phyloP scores from a whole-genome alignment of 805 yeast genomes.

The Kodamaea jinghongensis region DNA sequence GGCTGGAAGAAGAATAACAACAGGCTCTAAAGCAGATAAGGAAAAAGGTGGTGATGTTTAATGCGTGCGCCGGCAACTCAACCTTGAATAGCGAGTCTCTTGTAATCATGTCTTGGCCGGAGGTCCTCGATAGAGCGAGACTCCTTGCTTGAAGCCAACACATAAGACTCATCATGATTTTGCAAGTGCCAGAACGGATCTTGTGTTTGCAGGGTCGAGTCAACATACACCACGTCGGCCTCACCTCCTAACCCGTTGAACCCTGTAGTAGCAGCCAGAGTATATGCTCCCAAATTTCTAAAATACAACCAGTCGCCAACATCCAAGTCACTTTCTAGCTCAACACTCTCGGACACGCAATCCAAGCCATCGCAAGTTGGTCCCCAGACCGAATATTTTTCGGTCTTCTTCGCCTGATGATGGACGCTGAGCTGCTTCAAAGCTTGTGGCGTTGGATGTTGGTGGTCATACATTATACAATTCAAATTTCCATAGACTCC shows the following conservation, averaged over 20 bases:
- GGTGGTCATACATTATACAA: constrained; percentile 92
- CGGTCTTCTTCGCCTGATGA: constrained; percentile 17
- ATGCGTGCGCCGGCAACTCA: no score
- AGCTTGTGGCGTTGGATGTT: constrained; percentile 67
- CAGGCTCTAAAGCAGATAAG: no score
- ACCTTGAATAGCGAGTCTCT: no score
- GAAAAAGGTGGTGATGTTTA: no score
- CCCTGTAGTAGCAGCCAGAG: constrained; percentile 85
- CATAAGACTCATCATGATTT: no score
- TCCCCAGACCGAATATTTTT: constrained; percentile 83
- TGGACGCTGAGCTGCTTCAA: constrained; percentile 53
- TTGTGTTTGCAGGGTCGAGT: constrained; percentile 3
- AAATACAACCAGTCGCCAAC: constrained; percentile 95
- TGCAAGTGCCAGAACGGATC: no score
- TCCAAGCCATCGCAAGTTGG: constrained; percentile 98
- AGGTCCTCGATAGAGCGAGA: no score
- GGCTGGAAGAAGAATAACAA: no score
- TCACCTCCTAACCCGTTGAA: constrained; percentile 82
- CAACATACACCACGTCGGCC: constrained; percentile 61
- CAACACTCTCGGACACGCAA: constrained; percentile 57
- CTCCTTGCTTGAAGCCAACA: no score
- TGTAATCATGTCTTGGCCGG: no score
- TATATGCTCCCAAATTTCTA: constrained; percentile 84
- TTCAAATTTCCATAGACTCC: constrained; percentile 96
- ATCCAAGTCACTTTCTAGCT: constrained; percentile 56